phyloP scores from a whole-genome alignment of 2,329 filamentous ascomycete species.

The Trichoderma harzianum region DNA sequence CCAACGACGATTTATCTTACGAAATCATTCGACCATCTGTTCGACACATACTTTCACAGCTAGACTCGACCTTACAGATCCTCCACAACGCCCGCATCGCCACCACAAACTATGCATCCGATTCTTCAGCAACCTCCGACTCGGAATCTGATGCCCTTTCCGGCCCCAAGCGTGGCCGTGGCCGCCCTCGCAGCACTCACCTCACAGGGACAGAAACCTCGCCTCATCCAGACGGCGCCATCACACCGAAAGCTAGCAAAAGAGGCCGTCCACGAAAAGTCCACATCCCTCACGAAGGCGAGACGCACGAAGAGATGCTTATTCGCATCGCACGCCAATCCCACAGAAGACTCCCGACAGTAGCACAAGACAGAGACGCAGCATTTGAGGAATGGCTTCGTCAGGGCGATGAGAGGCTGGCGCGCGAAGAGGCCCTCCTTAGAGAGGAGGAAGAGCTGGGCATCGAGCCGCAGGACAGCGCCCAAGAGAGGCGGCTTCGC shows the following conservation, averaged over 20 bases:
- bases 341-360: slow-evolving; percentile 31
- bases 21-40: slow-evolving; percentile 64
- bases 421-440: slow-evolving; percentile 2
- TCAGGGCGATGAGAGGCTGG: slow-evolving; percentile 29
- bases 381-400: slow-evolving; percentile 36
- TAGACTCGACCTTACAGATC: slow-evolving; percentile 67
- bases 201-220: background rate
- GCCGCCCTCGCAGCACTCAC: slow-evolving; percentile 27
- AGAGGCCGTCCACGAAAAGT: slow-evolving; percentile 42
- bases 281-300: slow-evolving; percentile 40
- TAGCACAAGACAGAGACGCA: slow-evolving; percentile 27
- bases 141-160: slow-evolving; percentile 33
- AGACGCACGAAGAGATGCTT: slow-evolving; percentile 45
- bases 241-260: slow-evolving; percentile 21
- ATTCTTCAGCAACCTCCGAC: slow-evolving; percentile 38
- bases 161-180: slow-evolving; percentile 26
- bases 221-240: background rate
- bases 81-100: slow-evolving; percentile 66
- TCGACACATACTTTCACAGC: slow-evolving; percentile 63
- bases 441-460: slow-evolving; percentile 21
- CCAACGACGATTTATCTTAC: slow-evolving; percentile 67
- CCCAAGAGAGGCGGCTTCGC: slow-evolving; percentile 27
- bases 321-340: slow-evolving; percentile 46
- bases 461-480: slow-evolving; percentile 21
- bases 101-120: slow-evolving; percentile 36